Evolutionary conservation across 331 rosid species (phyloP).

Genomic region (Quercus lobata): DNA sequence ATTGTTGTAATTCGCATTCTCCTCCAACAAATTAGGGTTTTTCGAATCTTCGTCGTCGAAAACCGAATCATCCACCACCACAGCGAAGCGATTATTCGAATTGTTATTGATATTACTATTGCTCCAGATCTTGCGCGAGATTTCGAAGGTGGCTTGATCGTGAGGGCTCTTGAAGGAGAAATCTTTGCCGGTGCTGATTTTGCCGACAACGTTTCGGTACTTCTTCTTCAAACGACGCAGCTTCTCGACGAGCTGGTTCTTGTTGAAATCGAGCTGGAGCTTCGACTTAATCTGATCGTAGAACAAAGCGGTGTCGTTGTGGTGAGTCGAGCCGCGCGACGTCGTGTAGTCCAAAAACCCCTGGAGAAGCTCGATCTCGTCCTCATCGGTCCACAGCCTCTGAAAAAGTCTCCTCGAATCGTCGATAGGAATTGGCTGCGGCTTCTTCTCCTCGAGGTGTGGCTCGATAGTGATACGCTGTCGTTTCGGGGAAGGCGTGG

Average conservation of each 20-base stretch:
- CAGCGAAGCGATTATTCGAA: constrained; percentile 13
- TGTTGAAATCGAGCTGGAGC: constrained; percentile 60
- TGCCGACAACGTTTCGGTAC: constrained; percentile 42
- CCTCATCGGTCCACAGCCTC: constrained; percentile 71
- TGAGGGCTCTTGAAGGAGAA: constrained; percentile 60
- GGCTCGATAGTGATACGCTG: constrained; percentile 21
- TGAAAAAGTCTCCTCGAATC: constrained; percentile 45
- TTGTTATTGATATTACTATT: constrained; percentile 1
- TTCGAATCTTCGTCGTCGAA: constrained; percentile 45
- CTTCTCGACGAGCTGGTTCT: constrained; percentile 64
- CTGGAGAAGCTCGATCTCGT: constrained; percentile 69
- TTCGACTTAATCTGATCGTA: constrained; percentile 51
- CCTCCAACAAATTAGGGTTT: constrained; percentile 26
- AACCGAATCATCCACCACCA: constrained; percentile 28
- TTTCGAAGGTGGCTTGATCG: constrained; percentile 62
- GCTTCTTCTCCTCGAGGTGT: constrained; percentile 36
- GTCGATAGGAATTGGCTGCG: constrained; percentile 17
- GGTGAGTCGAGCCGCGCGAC: constrained; percentile 39
- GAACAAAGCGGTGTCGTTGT: constrained; percentile 45
- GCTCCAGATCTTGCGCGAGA: constrained; percentile 73
- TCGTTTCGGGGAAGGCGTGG: constrained; percentile 43
- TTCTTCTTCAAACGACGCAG: constrained; percentile 74
- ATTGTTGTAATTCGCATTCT: background rate
- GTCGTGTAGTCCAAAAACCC: constrained; percentile 58
- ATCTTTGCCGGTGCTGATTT: constrained; percentile 42